Percentiles rank a stretch among this genome's conserved stretches.
phyloP scores from a whole-genome alignment of 2,329 filamentous ascomycete species.

The Aspergillus felis region DNA sequence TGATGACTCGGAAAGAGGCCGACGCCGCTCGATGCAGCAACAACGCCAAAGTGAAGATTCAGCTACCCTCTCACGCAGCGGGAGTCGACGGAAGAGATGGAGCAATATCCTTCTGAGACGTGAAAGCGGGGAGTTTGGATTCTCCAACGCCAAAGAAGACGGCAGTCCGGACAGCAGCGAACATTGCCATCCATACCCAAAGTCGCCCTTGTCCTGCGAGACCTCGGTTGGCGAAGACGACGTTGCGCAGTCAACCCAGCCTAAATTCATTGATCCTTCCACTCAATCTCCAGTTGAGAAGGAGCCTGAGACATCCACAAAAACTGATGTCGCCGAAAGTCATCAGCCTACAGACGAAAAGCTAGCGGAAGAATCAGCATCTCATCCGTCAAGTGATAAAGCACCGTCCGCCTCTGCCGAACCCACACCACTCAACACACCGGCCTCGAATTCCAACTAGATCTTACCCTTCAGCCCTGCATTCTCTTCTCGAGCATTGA shows the following conservation, averaged over 20 bases:
- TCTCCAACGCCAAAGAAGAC: conserved; percentile 19
- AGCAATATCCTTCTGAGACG: conserved; percentile 34
- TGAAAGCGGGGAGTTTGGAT: conserved; percentile 28
- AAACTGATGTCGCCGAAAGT: background rate
- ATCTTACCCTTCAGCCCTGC: background rate
- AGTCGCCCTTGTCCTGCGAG: conserved; percentile 30
- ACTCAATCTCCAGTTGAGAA: background rate
- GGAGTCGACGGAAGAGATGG: conserved; percentile 34
- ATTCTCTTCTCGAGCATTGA: background rate
- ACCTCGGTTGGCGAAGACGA: conserved; percentile 20
- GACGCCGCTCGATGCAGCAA: conserved; percentile 28
- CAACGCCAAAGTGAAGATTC: conserved; percentile 25
- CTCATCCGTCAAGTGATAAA: background rate
- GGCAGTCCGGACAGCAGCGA: conserved; percentile 14
- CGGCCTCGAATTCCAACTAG: background rate
- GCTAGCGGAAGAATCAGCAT: background rate
- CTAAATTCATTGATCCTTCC: background rate
- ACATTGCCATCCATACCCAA: conserved; percentile 22
- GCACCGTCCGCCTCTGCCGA: background rate
- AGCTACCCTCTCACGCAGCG: conserved; percentile 26
- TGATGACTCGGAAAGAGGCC: conserved; percentile 26
- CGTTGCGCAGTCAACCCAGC: background rate
- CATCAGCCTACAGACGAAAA: background rate
- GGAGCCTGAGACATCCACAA: background rate
- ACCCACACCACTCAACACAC: background rate